These are phyloP conservation scores for Tricholoma furcatifolium DNA, from an alignment of 768 basidiomycete genomes.

Conservation along the genomic window DNA sequence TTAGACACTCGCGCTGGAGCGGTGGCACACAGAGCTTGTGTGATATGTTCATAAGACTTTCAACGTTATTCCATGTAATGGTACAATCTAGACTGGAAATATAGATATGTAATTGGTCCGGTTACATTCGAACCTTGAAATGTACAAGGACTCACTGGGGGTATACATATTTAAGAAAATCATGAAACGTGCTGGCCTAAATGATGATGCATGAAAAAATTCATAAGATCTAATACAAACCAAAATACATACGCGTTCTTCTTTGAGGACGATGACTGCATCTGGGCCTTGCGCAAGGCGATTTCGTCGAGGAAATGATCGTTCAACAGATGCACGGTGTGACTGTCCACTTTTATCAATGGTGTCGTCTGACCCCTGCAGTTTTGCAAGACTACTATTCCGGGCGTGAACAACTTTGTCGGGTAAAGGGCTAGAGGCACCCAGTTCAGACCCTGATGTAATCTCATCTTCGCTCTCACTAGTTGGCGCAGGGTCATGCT, in stretches of 20 bases:
- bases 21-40: conserved; percentile 85
- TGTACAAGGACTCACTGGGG: conserved; percentile 67
- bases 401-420: conserved; percentile 38
- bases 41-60: conserved; percentile 86
- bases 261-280: conserved; percentile 86
- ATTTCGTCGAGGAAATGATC: conserved; percentile 31
- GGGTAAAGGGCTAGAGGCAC: conserved; percentile 6
- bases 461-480: conserved; percentile 36
- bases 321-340: conserved; percentile 15
- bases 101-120: neutral
- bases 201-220: neutral
- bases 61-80: conserved; percentile 95
- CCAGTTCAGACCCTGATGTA: conserved; percentile 18
- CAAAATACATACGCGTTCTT: conserved; percentile 64
- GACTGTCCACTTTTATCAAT: conserved; percentile 8
- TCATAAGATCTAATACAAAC: neutral
- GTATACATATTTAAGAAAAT: conserved; percentile 91
- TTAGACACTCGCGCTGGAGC: conserved; percentile 78
- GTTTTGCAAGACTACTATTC: conserved; percentile 57
- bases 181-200: conserved; percentile 84
- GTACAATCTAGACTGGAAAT: conserved; percentile 75
- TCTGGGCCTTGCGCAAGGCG: conserved; percentile 57
- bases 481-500: conserved; percentile 34
- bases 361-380: conserved; percentile 38
- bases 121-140: neutral